Evolutionary conservation across 2,329 filamentous ascomycete genomes (phyloP).

Genomic region (Harringtonia aguacate): DNA sequence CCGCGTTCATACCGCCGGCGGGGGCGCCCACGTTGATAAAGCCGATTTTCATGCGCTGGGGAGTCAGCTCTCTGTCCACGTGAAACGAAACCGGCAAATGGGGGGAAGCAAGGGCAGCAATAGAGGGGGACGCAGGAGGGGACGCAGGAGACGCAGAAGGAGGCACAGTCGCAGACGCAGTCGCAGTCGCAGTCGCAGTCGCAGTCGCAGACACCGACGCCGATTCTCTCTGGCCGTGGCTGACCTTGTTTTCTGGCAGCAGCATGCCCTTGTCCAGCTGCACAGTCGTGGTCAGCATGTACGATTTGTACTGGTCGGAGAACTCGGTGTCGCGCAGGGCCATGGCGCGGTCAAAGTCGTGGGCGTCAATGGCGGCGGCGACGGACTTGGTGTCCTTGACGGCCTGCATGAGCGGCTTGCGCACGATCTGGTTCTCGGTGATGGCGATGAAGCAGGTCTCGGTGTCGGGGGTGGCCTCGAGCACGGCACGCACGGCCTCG

Average conservation of each 20-base stretch:
- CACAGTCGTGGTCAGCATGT: conserved; percentile 81
- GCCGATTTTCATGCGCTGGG: conserved; percentile 79
- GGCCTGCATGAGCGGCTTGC: conserved; percentile 80
- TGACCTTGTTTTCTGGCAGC: conserved; percentile 60
- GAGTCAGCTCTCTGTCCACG: background rate
- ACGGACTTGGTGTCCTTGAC: conserved; percentile 81
- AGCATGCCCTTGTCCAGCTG: conserved; percentile 55
- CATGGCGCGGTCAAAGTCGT: conserved; percentile 86
- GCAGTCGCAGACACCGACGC: too few species aligned
- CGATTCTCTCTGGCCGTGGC: too few species aligned
- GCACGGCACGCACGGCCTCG: conserved; percentile 83
- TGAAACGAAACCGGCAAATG: conserved; percentile 21
- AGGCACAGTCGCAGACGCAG: too few species aligned
- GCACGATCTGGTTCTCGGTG: conserved; percentile 93
- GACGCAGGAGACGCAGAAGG: too few species aligned
- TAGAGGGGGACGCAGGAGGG: too few species aligned
- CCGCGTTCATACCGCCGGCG: conserved; percentile 96
- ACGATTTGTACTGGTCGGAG: conserved; percentile 81
- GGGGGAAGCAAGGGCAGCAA: background rate
- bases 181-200: too few species aligned
- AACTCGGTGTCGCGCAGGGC: conserved; percentile 84
- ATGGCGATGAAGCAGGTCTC: conserved; percentile 94
- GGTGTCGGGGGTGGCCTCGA: conserved; percentile 79
- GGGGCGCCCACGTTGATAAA: conserved; percentile 96
- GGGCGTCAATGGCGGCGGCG: conserved; percentile 66